These are phyloP conservation scores for Stropharia rugosoannulata DNA, from an alignment of 768 basidiomycete genomes.

Conservation along the genomic window DNA sequence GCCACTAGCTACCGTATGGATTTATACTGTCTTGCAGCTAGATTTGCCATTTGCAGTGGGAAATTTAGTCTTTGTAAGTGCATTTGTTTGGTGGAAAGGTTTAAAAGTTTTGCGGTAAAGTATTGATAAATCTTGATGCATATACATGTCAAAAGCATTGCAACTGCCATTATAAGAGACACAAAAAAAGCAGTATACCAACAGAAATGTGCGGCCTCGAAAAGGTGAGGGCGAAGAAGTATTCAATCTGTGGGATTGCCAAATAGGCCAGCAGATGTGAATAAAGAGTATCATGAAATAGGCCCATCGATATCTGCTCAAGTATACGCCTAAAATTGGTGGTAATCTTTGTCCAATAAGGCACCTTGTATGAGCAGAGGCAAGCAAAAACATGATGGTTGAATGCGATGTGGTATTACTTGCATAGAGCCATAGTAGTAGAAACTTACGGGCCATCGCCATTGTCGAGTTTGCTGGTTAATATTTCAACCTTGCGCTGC, in stretches of 20 bases:
- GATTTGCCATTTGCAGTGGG: slow-evolving; percentile 61
- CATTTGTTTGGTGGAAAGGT: slow-evolving; percentile 63
- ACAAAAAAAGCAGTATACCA: not conserved
- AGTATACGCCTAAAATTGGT: slow-evolving; percentile 71
- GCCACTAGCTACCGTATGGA: slow-evolving; percentile 76
- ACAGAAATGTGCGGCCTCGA: not conserved
- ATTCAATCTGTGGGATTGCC: slow-evolving; percentile 1
- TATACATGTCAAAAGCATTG: not conserved
- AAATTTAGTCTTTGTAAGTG: slow-evolving; percentile 50
- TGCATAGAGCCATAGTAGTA: not conserved
- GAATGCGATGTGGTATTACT: not conserved
- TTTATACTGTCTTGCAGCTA: slow-evolving; percentile 72
- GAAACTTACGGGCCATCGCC: slow-evolving; percentile 45
- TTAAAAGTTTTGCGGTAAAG: slow-evolving; percentile 38
- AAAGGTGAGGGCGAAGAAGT: too few species aligned
- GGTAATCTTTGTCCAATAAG: slow-evolving; percentile 57
- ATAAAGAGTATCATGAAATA: not conserved
- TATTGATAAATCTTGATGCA: not conserved
- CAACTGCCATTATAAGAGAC: not conserved
- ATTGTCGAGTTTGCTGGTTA: slow-evolving; percentile 64
- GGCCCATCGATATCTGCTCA: slow-evolving; percentile 58
- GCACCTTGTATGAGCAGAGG: slow-evolving; percentile 77
- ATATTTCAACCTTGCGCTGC: slow-evolving; percentile 63
- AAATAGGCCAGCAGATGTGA: not conserved
- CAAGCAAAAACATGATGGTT: not conserved